These are phyloP conservation scores for Xylariaceae sp. DNA, from an alignment of 2,329 filamentous ascomycete genomes.

Conservation along the genomic window DNA sequence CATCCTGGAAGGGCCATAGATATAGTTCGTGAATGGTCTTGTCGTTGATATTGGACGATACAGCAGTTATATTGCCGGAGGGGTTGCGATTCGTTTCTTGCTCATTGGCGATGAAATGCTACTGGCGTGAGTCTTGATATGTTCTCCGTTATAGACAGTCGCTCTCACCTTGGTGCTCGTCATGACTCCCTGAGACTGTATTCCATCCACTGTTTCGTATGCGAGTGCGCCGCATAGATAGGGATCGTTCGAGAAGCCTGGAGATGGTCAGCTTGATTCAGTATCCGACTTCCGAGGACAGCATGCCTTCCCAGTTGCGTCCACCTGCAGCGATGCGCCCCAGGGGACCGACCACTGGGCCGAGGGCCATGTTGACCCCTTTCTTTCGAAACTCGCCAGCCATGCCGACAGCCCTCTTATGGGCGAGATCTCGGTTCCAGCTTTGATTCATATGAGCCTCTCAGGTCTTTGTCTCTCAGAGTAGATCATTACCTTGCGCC, in stretches of 20 bases:
- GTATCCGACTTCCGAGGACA: neutral
- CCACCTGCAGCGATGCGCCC: conserved; percentile 59
- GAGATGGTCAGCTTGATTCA: neutral
- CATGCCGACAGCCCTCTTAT: conserved; percentile 67
- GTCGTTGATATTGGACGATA: conserved; percentile 56
- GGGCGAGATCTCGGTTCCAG: conserved; percentile 71
- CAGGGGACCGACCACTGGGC: conserved; percentile 67
- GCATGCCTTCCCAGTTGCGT: conserved; percentile 58
- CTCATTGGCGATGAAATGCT: conserved; percentile 67
- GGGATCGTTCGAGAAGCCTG: conserved; percentile 45
- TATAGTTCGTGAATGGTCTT: conserved; percentile 59
- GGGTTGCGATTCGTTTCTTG: conserved; percentile 70
- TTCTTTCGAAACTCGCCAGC: conserved; percentile 71
- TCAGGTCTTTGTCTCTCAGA: neutral
- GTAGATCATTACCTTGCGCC: conserved; percentile 29
- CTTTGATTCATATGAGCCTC: conserved; percentile 10
- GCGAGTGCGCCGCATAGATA: conserved; percentile 51
- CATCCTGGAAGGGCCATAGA: conserved; percentile 68
- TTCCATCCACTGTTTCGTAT: conserved; percentile 57
- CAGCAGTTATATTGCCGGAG: conserved; percentile 47
- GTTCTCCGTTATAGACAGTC: neutral
- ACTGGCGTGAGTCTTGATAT: no score
- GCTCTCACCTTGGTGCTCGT: conserved; percentile 49
- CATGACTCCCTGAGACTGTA: conserved; percentile 68
- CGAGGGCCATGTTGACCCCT: conserved; percentile 73